Evolutionary conservation across 495 filamentous ascomycete species (phyloP).

Genomic region (Lophiotrema nucula): DNA sequence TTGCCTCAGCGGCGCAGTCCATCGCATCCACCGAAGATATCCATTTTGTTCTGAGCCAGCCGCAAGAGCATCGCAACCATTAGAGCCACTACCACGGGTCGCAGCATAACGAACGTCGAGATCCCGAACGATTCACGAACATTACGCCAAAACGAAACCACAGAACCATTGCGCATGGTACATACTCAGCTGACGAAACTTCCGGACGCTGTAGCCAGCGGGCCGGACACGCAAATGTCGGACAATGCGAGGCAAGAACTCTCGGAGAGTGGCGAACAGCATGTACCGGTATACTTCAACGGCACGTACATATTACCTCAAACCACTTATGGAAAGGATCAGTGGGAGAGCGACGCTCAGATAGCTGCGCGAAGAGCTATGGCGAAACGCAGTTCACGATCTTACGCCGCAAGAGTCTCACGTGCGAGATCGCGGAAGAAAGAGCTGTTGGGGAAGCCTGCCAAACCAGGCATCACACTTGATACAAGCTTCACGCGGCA

Average conservation of each 20-base stretch:
- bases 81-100: too few species aligned
- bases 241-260: not conserved
- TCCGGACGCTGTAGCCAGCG: not conserved
- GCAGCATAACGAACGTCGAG: too few species aligned
- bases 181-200: too few species aligned
- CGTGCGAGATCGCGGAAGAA: conserved; percentile 29
- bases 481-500: conserved; percentile 38
- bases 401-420: conserved; percentile 10
- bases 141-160: not conserved
- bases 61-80: too few species aligned
- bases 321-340: not conserved
- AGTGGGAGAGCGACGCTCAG: conserved; percentile 19
- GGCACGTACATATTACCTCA: conserved; percentile 11
- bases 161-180: too few species aligned
- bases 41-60: too few species aligned
- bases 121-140: too few species aligned
- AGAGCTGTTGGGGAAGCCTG: conserved; percentile 9
- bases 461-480: conserved; percentile 36
- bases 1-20: not conserved
- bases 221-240: not conserved
- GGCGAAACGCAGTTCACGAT: conserved; percentile 29
- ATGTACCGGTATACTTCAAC: conserved; percentile 8
- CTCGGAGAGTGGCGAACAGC: not conserved
- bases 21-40: too few species aligned
- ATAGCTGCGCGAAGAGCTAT: conserved; percentile 33